Evolutionary conservation across 352 stramenopile genomes (phyloP), one percentile per base, ranked within the genome.

Genomic region (Phytophthora agathidicida): DNA sequence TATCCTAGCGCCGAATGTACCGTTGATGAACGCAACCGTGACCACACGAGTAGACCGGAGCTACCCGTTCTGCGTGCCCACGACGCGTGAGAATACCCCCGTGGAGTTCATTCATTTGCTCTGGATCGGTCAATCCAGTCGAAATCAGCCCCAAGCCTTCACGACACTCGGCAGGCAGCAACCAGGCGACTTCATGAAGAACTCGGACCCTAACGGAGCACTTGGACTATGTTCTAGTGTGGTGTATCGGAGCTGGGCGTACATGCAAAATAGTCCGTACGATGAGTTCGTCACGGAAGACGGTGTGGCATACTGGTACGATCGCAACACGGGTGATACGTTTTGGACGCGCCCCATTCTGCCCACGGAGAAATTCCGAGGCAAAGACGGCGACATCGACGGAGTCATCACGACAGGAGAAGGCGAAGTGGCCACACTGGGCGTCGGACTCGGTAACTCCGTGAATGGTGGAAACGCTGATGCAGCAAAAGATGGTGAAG

Each of bases 91-190:
- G 52, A 97, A 97, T 65, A 97, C 91, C 5, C 93, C 89, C 5
- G 80, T 97, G 8, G 93, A 98, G 79, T 97, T 93, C 47, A 97
- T 97, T 39, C 89, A 98, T 57, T 58, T 98, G 32, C 77, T 98
- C 0, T 93, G 92, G 60, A 85, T 95, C 36, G 87, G 88, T 7
- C 84, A 92, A 46, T 93, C 83, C 44, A 96, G 83, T 51, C 75
- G 81, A 36, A 97, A 97, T 52, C 92, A 98, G 65, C 77, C 93
- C 13, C 93, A 98, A 67, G 77, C 93, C 9, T 96, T 97, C 70
- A 97, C 90, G 17, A 86, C 80, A 27, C 61, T 97, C 3, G 85
- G 87, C 6, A 76, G 83, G 19, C 94, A 98, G 74, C 85, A 98
- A 24, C 87, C 83, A 0, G 94, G 93, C 5, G 86, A 96, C 20